Evolutionary conservation across 805 yeast species (phyloP).

Genomic region (Candida hungchunana): DNA sequence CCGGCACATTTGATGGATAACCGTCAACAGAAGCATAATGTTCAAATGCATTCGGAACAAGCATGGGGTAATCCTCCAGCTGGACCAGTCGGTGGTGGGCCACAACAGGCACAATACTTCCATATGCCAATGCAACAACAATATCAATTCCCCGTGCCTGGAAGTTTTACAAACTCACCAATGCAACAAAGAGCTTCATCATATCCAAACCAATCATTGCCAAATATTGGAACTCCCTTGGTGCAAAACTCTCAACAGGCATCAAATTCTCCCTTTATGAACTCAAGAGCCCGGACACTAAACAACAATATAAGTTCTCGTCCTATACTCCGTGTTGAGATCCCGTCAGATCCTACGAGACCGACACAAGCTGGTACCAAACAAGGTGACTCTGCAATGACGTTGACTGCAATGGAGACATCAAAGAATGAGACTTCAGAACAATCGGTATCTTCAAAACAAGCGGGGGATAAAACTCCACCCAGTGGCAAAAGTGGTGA

Average conservation of each 20-base stretch:
- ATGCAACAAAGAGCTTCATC: slow-evolving; percentile 7
- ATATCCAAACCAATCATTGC: slow-evolving; percentile 3
- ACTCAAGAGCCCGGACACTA: slow-evolving; percentile 20
- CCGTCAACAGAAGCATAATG: slow-evolving; percentile 5
- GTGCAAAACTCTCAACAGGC: slow-evolving; percentile 3
- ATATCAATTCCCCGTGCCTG: slow-evolving; percentile 8
- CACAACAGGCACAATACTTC: slow-evolving; percentile 6
- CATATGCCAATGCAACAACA: too few species aligned
- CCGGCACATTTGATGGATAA: too few species aligned
- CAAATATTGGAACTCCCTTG: slow-evolving; percentile 5
- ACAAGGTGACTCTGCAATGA: slow-evolving; percentile 14
- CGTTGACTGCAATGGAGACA: slow-evolving; percentile 17
- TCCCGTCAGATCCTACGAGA: slow-evolving; percentile 17
- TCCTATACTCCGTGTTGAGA: slow-evolving; percentile 27
- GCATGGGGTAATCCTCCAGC: slow-evolving; percentile 12
- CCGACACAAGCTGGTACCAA: slow-evolving; percentile 3
- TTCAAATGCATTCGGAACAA: slow-evolving; percentile 3
- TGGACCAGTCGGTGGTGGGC: slow-evolving; percentile 4
- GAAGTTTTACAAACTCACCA: slow-evolving; percentile 5
- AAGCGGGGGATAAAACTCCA: slow-evolving; percentile 13
- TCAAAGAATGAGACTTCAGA: slow-evolving; percentile 5
- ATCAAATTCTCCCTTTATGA: slow-evolving; percentile 12
- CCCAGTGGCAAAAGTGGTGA: slow-evolving; percentile 14
- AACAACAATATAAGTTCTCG: slow-evolving; percentile 24
- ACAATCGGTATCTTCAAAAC: slow-evolving; percentile 3